These are phyloP conservation scores for Neofusicoccum kwambonambiense DNA, from an alignment of 2,329 filamentous ascomycete species.

Conservation along the genomic window DNA sequence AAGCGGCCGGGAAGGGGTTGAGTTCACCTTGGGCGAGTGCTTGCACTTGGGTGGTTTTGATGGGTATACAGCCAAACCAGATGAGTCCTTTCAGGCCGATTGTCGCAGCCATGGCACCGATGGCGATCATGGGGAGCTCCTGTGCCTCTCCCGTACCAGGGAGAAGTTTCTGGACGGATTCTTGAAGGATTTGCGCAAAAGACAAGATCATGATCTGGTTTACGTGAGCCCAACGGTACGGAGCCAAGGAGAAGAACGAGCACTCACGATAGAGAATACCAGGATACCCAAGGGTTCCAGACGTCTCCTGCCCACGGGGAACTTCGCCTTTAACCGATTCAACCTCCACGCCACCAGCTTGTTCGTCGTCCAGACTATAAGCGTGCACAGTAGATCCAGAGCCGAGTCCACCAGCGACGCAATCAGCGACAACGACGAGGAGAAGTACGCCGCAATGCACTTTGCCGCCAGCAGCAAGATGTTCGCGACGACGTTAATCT, in stretches of 20 bases:
- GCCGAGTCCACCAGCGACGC: slow-evolving; percentile 63
- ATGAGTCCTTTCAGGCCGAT: slow-evolving; percentile 61
- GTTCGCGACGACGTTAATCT: slow-evolving; percentile 62
- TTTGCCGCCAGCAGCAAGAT: slow-evolving; percentile 57
- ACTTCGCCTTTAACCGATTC: slow-evolving; percentile 50
- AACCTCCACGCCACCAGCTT: slow-evolving; percentile 59
- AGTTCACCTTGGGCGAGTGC: slow-evolving; percentile 54
- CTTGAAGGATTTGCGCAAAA: slow-evolving; percentile 60
- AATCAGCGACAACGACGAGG: slow-evolving; percentile 60
- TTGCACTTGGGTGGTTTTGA: slow-evolving; percentile 65
- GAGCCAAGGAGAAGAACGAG: background rate
- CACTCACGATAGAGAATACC: slow-evolving; percentile 33
- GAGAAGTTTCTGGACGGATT: slow-evolving; percentile 59
- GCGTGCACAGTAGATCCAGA: slow-evolving; percentile 59
- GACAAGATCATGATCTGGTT: slow-evolving; percentile 56
- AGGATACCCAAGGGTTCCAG: slow-evolving; percentile 63
- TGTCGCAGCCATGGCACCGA: slow-evolving; percentile 58
- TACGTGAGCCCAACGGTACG: background rate
- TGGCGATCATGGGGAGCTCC: slow-evolving; percentile 52
- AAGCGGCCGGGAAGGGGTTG: no score
- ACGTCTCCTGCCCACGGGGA: slow-evolving; percentile 53
- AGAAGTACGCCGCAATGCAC: slow-evolving; percentile 54
- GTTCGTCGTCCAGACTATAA: slow-evolving; percentile 62
- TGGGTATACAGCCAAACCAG: slow-evolving; percentile 57
- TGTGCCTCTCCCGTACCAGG: slow-evolving; percentile 51